These are phyloP conservation scores for Fusarium redolens DNA, from an alignment of 2,329 filamentous ascomycete genomes.

Conservation along the genomic window DNA sequence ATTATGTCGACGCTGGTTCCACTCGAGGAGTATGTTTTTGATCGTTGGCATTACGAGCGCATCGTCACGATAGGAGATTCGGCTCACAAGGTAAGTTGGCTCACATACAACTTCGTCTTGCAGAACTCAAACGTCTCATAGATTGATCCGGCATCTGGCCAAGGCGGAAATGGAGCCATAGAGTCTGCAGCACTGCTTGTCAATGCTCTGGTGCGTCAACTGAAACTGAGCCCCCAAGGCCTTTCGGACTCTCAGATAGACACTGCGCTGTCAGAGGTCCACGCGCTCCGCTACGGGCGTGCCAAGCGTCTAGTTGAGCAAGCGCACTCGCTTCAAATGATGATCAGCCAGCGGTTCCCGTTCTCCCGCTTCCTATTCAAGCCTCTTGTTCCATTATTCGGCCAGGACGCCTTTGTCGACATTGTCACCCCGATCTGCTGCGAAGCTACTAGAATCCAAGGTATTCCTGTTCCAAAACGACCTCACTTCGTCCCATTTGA, in stretches of 20 bases:
- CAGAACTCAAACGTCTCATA: accelerated
- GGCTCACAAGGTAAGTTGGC: not conserved
- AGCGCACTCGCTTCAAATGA: not conserved
- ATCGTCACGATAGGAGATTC: not conserved
- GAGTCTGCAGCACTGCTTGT: not conserved
- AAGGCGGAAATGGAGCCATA: not conserved
- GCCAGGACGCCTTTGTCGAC: not conserved
- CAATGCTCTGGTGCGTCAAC: not conserved
- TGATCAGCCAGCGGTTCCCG: not conserved
- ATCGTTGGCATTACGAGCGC: not conserved
- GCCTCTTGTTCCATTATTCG: accelerated
- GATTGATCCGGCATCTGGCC: not conserved
- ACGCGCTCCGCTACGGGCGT: not conserved
- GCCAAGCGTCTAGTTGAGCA: not conserved
- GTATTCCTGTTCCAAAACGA: not conserved
- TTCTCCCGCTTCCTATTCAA: not conserved
- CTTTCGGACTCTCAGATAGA: not conserved
- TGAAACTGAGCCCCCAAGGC: not conserved
- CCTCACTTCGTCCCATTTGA: not conserved
- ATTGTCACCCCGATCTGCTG: not conserved
- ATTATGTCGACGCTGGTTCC: not conserved
- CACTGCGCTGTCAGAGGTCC: not conserved
- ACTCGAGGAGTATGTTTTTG: not conserved
- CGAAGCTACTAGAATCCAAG: not conserved
- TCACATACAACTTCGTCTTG: accelerated